phyloP scores from a whole-genome alignment of 2,329 filamentous ascomycete species.

The Leptographium wingfieldii region DNA sequence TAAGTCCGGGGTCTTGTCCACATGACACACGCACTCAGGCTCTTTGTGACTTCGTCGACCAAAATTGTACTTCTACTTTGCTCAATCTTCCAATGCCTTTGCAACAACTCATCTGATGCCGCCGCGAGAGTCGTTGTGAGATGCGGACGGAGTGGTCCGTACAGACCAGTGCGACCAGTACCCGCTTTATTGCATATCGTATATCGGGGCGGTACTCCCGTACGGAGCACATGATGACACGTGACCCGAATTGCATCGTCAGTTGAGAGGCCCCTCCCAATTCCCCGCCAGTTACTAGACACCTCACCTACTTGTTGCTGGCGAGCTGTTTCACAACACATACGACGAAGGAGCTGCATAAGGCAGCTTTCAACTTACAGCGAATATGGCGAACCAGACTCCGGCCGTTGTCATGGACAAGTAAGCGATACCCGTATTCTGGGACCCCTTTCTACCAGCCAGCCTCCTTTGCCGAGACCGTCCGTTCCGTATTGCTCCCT shows the following conservation, averaged over 20 bases:
- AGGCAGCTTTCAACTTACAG: slow-evolving; percentile 4
- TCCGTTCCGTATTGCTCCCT: neutral
- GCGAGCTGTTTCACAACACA: neutral
- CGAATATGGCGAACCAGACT: slow-evolving; percentile 88
- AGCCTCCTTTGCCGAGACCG: neutral
- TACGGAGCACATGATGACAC: neutral
- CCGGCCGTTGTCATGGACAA: slow-evolving; percentile 99
- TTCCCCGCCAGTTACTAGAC: neutral
- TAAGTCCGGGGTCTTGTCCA: neutral
- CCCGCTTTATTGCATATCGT: neutral
- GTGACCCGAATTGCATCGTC: neutral
- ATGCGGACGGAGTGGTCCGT: neutral
- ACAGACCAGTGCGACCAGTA: too few species aligned
- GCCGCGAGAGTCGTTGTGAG: neutral
- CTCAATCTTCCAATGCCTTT: neutral
- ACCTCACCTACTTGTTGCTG: neutral
- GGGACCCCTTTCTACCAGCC: neutral
- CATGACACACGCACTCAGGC: neutral
- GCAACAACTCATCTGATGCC: neutral
- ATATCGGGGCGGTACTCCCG: neutral
- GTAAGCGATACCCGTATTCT: slow-evolving; percentile 42
- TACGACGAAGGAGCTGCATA: neutral
- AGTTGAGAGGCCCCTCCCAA: neutral
- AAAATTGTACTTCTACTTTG: too few species aligned
- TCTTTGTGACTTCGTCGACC: neutral